Percentiles rank a stretch among this genome's conserved stretches.
Conservation (phyloP, 108 stramenopile genomes). For the Fragilaria radians region DNA sequence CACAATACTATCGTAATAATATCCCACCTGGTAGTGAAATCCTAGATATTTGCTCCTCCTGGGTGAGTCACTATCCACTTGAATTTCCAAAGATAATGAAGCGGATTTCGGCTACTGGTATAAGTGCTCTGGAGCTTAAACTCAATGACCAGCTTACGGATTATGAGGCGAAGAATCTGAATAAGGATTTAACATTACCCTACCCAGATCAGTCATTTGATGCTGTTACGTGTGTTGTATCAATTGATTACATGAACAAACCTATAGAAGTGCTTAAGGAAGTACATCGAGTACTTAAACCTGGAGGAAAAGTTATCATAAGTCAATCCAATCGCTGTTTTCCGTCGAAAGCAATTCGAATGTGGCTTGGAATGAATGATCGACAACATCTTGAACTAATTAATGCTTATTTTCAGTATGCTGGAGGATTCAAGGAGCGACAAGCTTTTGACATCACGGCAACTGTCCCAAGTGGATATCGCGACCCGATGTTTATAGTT, state of each 20-base stretch:
- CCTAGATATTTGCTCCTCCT: conserved; percentile 92
- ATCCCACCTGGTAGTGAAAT: conserved; percentile 64
- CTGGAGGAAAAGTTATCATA: conserved; percentile 90
- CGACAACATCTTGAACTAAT: conserved; percentile 89
- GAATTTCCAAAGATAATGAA: conserved; percentile 74
- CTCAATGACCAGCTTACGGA: conserved; percentile 93
- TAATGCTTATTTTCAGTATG: conserved; percentile 80
- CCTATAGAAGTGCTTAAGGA: conserved; percentile 86
- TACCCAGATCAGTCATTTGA: conserved; percentile 82
- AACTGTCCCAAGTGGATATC: conserved; percentile 40
- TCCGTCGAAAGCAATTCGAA: conserved; percentile 87
- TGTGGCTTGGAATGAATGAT: conserved; percentile 94
- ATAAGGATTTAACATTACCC: conserved; percentile 66
- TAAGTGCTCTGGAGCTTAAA: conserved; percentile 78
- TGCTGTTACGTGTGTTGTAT: conserved; percentile 91
- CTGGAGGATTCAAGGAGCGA: conserved; percentile 57
- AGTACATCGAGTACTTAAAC: conserved; percentile 80
- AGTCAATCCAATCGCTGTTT: conserved; percentile 91
- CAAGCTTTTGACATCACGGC: conserved; percentile 79
- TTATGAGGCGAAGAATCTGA: conserved; percentile 82
- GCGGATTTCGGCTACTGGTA: conserved; percentile 80
- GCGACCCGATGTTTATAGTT: conserved; percentile 81
- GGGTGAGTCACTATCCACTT: conserved; percentile 86
- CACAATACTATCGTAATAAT: conserved; percentile 86
- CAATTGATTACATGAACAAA: conserved; percentile 88